phyloP scores from a whole-genome alignment of 495 filamentous ascomycete genomes.

The Glarea lozoyensis region DNA sequence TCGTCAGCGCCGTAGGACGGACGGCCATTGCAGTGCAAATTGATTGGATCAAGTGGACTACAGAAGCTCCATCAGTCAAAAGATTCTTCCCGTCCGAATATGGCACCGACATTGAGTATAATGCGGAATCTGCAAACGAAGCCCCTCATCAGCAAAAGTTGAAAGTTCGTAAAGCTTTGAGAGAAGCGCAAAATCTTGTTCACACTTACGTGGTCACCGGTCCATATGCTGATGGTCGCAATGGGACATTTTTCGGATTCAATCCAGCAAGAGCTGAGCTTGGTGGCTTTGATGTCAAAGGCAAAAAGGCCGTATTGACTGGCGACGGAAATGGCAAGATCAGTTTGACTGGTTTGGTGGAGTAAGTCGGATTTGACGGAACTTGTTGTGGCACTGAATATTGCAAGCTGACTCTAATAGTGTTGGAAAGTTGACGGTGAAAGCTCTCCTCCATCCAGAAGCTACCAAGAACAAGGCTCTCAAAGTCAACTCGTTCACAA shows the following conservation, averaged over 20 bases:
- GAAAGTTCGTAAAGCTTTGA: constrained; percentile 35
- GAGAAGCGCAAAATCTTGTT: constrained; percentile 14
- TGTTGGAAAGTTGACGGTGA: constrained; percentile 53
- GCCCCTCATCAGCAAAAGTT: constrained; percentile 63
- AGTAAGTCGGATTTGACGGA: too few species aligned
- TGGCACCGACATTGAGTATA: constrained; percentile 65
- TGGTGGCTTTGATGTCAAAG: constrained; percentile 45
- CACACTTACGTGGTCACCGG: constrained; percentile 62
- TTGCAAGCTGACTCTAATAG: constrained; percentile 25
- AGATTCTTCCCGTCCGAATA: constrained; percentile 68
- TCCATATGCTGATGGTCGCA: constrained; percentile 48
- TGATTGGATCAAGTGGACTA: constrained; percentile 49
- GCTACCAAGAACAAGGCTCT: constrained; percentile 44
- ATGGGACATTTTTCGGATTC: constrained; percentile 41
- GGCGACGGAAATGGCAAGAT: constrained; percentile 47
- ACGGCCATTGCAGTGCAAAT: constrained; percentile 46
- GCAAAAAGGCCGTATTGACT: constrained; percentile 46
- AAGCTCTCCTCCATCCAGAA: constrained; percentile 45
- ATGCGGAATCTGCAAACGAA: constrained; percentile 36
- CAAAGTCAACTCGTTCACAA: constrained; percentile 61
- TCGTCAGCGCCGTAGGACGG: constrained; percentile 57
- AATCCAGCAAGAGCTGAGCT: constrained; percentile 24
- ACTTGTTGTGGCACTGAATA: not conserved
- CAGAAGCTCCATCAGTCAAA: constrained; percentile 35
- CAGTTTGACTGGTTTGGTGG: constrained; percentile 56